Evolutionary conservation across 148 eudicot species (phyloP).

Genomic region (Amaranthus cruentus): DNA sequence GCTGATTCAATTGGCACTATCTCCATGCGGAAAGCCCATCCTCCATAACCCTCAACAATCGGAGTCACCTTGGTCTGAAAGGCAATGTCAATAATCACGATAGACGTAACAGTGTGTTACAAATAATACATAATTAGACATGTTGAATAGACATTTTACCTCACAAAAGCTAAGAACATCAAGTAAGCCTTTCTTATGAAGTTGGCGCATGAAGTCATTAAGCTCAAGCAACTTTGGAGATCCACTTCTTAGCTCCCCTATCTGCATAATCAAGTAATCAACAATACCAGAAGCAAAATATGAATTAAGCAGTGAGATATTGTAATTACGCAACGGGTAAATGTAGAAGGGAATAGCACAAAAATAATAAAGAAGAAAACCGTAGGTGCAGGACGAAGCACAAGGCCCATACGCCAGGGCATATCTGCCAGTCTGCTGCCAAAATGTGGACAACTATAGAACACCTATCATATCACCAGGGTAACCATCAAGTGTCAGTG

Average conservation of each 20-base stretch:
- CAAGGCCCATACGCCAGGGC: slow-evolving; percentile 99
- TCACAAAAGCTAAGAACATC: slow-evolving; percentile 98
- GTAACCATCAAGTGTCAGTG: slow-evolving; percentile 1
- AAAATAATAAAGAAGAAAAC: slow-evolving; percentile 23
- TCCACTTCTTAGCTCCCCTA: slow-evolving; percentile 96
- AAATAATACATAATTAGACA: neutral
- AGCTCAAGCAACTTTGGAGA: slow-evolving; percentile 89
- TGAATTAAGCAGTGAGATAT: neutral
- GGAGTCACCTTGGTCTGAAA: slow-evolving; percentile 97
- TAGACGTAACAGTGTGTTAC: slow-evolving; percentile 1
- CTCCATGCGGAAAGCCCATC: slow-evolving; percentile 98
- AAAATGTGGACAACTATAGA: slow-evolving; percentile 97
- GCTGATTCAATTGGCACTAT: slow-evolving; percentile 96
- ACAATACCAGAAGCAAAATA: slow-evolving; percentile 4
- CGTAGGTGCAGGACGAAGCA: slow-evolving; percentile 96
- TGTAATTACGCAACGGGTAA: neutral
- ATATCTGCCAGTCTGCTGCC: slow-evolving; percentile 98
- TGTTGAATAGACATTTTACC: slow-evolving; percentile 36
- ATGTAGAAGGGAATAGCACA: neutral
- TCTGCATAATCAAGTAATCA: slow-evolving; percentile 36
- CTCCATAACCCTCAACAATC: slow-evolving; percentile 97
- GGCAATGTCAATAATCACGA: slow-evolving; percentile 13
- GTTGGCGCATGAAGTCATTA: slow-evolving; percentile 75
- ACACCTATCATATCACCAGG: slow-evolving; percentile 61
- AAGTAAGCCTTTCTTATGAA: slow-evolving; percentile 67